Base-by-base conservation (phyloP, 352 stramenopile species). In the Phytophthora crassamura region DNA sequence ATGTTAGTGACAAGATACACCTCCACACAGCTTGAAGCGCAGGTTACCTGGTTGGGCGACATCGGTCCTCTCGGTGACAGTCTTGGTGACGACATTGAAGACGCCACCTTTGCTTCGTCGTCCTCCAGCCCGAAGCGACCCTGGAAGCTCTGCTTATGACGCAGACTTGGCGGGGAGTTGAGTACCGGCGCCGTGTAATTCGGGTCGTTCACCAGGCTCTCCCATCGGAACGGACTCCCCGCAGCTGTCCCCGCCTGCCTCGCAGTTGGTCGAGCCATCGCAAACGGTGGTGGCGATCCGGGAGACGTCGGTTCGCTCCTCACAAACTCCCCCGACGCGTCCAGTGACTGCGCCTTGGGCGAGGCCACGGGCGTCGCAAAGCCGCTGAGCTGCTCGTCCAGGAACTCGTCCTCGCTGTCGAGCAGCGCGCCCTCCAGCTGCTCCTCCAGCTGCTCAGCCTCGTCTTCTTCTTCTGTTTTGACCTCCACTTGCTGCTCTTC, bases 251-350 rank as follows among this genome's bases (percentile, higher is more conserved):
- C 69, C 34, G 39, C 1, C 20, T 64, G 69, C 18, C 48, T 75
- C 1, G 50, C 38, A 46, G 39, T 15, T n/a, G 36, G 48, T 40
- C 69, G 58, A 18, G 57, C 40, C 10, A 90, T 64, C 14, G 86
- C 86, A 73, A 95, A 95, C 0, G 86, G 86, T 4, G 84, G 86
- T 34, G 86, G 83, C 0, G 86, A 95, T 1, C 58, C 55, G 8
- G 86, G 82, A 36, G 83, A 90, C 7, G 61, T 55, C 7, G 80
- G 67, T 0, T 63, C 62, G 9, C 74, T 63, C 7, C 54, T 30
- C 40, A 48, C 65, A 60, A 90, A 90, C 22, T 84, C 84, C 20
- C 69, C 74, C 4, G 75, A 87, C 2, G 77, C 84, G 42, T 84
- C 80, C n/a, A 89, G 58, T 5, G 76, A 80, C 16, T 78, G 69